These are phyloP conservation scores for Orychophragmus violaceus DNA, from an alignment of 345 rosid genomes.

Conservation along the genomic window DNA sequence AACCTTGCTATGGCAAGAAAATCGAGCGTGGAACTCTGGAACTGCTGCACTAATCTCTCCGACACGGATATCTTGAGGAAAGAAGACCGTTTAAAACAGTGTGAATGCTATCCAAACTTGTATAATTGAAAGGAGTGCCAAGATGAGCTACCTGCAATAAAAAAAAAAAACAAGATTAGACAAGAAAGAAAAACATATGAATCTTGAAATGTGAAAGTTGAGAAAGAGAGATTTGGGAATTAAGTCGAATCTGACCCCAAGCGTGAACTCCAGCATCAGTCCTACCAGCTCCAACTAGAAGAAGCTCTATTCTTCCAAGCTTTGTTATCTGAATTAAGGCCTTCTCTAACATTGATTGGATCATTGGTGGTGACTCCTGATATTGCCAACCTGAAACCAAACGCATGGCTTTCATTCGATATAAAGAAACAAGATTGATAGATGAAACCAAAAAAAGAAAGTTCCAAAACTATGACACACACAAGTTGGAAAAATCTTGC, in stretches of 20 bases:
- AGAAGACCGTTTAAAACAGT: conserved; percentile 82
- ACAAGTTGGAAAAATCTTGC: not conserved
- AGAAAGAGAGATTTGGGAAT: too few species aligned
- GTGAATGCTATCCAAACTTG: conserved; percentile 55
- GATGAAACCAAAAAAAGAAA: not conserved
- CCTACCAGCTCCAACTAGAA: conserved; percentile 76
- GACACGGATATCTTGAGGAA: conserved; percentile 70
- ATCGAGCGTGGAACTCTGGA: conserved; percentile 82
- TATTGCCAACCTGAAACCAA: conserved; percentile 83
- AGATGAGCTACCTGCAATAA: conserved; percentile 77
- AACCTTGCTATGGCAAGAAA: conserved; percentile 65
- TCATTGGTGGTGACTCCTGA: conserved; percentile 77
- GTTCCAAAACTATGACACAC: not conserved
- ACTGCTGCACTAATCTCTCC: conserved; percentile 74
- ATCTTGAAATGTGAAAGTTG: too few species aligned
- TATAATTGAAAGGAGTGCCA: conserved; percentile 76
- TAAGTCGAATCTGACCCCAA: conserved; percentile 74
- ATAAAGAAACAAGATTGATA: conserved; percentile 3
- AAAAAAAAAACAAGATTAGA: not conserved
- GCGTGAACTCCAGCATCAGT: conserved; percentile 97
- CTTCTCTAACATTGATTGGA: conserved; percentile 68
- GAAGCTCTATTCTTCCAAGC: conserved; percentile 57
- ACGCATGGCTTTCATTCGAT: not conserved
- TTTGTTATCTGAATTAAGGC: conserved; percentile 63
- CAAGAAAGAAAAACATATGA: not conserved